Evolutionary conservation across 2,329 filamentous ascomycete genomes (phyloP).

Genomic region (Pyrenophora tritici-repentis): DNA sequence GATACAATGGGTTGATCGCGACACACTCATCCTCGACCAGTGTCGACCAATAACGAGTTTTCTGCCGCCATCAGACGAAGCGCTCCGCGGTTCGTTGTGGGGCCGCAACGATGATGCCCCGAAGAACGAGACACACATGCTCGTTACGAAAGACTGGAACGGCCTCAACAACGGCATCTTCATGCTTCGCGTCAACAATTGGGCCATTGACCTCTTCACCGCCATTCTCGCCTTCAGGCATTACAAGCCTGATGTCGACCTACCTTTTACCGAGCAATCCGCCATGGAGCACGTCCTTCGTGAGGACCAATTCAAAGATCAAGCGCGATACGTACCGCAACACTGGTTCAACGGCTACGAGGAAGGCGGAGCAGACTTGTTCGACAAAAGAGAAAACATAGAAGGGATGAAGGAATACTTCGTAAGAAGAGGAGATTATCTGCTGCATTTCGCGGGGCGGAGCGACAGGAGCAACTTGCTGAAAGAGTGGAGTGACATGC

Average conservation of each 20-base stretch:
- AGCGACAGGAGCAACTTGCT: slow-evolving; percentile 42
- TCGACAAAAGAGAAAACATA: slow-evolving; percentile 34
- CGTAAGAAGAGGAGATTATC: slow-evolving; percentile 48
- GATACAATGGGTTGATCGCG: slow-evolving; percentile 53
- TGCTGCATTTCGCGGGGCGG: slow-evolving; percentile 53
- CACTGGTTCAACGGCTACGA: slow-evolving; percentile 53
- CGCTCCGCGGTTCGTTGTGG: slow-evolving; percentile 22
- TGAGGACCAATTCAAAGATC: slow-evolving; percentile 38
- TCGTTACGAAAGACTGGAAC: slow-evolving; percentile 49
- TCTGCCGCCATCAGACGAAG: slow-evolving; percentile 36
- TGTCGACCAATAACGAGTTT: slow-evolving; percentile 49
- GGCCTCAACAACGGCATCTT: slow-evolving; percentile 54
- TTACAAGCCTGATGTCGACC: slow-evolving; percentile 44
- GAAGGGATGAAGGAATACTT: slow-evolving; percentile 45
- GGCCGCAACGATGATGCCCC: slow-evolving; percentile 2
- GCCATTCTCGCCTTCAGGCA: slow-evolving; percentile 48
- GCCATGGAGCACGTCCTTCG: slow-evolving; percentile 49
- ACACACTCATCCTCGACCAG: slow-evolving; percentile 52
- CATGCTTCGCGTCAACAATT: slow-evolving; percentile 47
- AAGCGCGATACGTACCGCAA: slow-evolving; percentile 47
- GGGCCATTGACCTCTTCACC: slow-evolving; percentile 48
- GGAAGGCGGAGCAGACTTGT: slow-evolving; percentile 33
- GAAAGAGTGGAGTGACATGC: slow-evolving; percentile 38
- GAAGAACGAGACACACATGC: slow-evolving; percentile 34
- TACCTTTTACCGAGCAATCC: slow-evolving; percentile 49